Percentiles rank a stretch among this genome's conserved stretches.
Evolutionary conservation across 2,329 filamentous ascomycete genomes (phyloP).

Genomic region (Sphaerulina populicola): DNA sequence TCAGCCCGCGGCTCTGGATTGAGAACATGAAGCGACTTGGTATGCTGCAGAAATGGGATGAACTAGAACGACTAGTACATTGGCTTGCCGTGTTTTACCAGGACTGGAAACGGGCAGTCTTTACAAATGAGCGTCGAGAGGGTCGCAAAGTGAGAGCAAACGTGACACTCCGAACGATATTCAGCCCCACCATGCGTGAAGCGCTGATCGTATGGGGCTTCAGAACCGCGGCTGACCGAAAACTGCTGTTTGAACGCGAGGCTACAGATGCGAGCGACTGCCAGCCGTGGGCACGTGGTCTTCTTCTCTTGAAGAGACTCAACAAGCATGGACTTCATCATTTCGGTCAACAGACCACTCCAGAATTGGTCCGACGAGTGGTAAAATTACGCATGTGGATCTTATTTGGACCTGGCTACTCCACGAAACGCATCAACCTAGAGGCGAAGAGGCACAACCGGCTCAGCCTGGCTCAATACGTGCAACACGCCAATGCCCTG

Average conservation of each 20-base stretch:
- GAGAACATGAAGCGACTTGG: constrained; percentile 54
- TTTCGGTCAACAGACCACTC: constrained; percentile 12
- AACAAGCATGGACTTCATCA: constrained; percentile 22
- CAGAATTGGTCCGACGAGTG: constrained; percentile 16
- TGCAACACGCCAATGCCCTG: constrained; percentile 28
- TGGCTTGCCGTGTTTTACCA: constrained; percentile 40
- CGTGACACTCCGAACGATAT: constrained; percentile 8
- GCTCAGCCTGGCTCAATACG: constrained; percentile 24
- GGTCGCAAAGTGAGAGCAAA: neutral
- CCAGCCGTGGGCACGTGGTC: constrained; percentile 28
- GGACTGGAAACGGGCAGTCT: neutral
- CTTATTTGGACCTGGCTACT: constrained; percentile 31
- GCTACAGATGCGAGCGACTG: neutral
- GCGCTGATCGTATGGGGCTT: constrained; percentile 33
- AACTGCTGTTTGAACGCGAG: constrained; percentile 9
- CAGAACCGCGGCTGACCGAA: constrained; percentile 14
- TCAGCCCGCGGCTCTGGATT: constrained; percentile 44
- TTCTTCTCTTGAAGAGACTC: constrained; percentile 26
- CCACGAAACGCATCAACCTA: constrained; percentile 20
- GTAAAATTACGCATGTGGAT: constrained; percentile 29
- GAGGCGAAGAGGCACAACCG: constrained; percentile 18
- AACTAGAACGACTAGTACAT: constrained; percentile 45
- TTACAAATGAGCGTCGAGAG: neutral
- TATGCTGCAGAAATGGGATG: constrained; percentile 46
- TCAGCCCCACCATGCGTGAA: constrained; percentile 23